Conservation (phyloP, 306 rosid genomes). For the Malus orientalis region DNA sequence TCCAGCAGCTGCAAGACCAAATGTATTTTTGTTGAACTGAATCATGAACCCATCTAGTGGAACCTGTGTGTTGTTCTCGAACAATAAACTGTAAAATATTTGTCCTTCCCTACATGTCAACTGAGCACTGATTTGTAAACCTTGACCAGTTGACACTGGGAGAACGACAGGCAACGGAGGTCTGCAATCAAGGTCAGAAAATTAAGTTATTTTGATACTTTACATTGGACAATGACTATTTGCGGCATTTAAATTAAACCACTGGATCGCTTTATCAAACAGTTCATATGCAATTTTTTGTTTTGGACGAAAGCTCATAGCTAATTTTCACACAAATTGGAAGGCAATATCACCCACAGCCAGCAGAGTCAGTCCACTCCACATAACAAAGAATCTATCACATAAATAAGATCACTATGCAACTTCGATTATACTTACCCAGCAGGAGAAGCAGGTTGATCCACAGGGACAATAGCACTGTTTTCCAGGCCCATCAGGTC, state of each 20-base stretch:
- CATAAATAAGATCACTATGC: neutral
- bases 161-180: slow-evolving; percentile 78
- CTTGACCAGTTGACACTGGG: slow-evolving; percentile 81
- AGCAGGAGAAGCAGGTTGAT: slow-evolving; percentile 65
- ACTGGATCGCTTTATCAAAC: neutral
- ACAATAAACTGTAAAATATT: slow-evolving; percentile 71
- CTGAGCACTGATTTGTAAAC: slow-evolving; percentile 96
- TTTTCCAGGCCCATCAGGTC: slow-evolving; percentile 86
- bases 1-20: slow-evolving; percentile 95
- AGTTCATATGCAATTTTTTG: too few species aligned
- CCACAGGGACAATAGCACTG: slow-evolving; percentile 66
- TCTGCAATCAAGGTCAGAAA: slow-evolving; percentile 39
- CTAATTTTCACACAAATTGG: neutral
- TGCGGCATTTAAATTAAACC: neutral
- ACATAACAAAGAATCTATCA: neutral
- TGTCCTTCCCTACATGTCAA: slow-evolving; percentile 68
- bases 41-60: slow-evolving; percentile 96
- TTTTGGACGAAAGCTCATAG: too few species aligned
- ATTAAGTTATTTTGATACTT: slow-evolving; percentile 13
- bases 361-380: neutral
- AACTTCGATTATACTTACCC: slow-evolving; percentile 48
- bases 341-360: neutral
- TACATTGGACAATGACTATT: neutral
- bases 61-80: slow-evolving; percentile 74
- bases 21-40: slow-evolving; percentile 93